phyloP scores from a whole-genome alignment of 2,329 filamentous ascomycete species.

The Colletotrichum filicis region DNA sequence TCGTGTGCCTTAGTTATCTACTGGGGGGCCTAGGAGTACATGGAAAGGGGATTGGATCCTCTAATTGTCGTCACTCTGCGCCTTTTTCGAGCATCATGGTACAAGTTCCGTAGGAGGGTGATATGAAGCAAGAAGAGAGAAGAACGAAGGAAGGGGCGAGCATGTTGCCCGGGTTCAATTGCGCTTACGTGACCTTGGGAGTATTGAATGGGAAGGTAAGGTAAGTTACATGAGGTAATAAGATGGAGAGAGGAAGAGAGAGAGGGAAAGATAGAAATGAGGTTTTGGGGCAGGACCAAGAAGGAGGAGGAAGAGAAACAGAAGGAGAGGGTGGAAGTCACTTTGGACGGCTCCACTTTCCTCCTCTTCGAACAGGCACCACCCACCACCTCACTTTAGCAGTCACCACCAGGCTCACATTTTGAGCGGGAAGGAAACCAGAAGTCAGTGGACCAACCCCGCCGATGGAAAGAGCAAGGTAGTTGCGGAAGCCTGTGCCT shows the following conservation, averaged over 20 bases:
- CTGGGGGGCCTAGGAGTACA: not conserved
- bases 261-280: too few relatives aligned
- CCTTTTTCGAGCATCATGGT: not conserved
- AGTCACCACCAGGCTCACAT: too few relatives aligned
- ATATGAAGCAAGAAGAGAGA: not conserved
- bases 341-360: slow-evolving; percentile 23
- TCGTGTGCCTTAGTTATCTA: slow-evolving; percentile 10
- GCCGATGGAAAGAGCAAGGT: not conserved
- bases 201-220: not conserved
- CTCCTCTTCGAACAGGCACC: slow-evolving; percentile 28
- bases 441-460: not conserved
- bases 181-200: not conserved
- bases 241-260: not conserved
- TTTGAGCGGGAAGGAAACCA: not conserved
- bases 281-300: not conserved
- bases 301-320: not conserved
- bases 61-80: not conserved
- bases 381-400: not conserved
- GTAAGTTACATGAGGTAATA: not conserved
- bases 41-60: not conserved
- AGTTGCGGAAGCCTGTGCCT: not conserved
- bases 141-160: not conserved
- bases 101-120: not conserved
- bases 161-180: not conserved
- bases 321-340: not conserved